phyloP scores from a whole-genome alignment of 164 flowering plant species.

The Dillenia suffruticosa region DNA sequence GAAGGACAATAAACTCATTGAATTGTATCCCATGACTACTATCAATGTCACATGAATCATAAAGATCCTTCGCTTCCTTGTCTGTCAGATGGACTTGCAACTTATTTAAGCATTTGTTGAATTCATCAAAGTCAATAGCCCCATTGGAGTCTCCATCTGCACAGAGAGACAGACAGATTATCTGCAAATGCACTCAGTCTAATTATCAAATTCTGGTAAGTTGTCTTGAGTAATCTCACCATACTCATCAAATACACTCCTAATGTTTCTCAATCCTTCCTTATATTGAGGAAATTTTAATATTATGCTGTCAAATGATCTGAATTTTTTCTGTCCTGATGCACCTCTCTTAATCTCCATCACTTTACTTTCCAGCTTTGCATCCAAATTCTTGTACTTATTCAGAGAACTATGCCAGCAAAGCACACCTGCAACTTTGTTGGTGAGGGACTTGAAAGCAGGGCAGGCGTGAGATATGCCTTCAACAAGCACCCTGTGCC shows the following conservation, averaged over 20 bases:
- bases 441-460: slow-evolving; percentile 38
- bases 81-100: slow-evolving; percentile 44
- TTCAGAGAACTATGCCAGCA: slow-evolving; percentile 27
- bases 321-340: slow-evolving; percentile 34
- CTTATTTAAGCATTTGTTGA: slow-evolving; percentile 46
- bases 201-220: background rate
- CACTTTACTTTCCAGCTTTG: slow-evolving; percentile 56
- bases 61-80: slow-evolving; percentile 54
- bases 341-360: slow-evolving; percentile 43
- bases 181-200: background rate
- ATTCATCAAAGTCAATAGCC: slow-evolving; percentile 52
- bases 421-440: slow-evolving; percentile 36
- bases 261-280: slow-evolving; percentile 48
- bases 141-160: slow-evolving; percentile 67
- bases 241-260: slow-evolving; percentile 51
- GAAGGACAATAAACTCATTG: slow-evolving; percentile 71
- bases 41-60: slow-evolving; percentile 56
- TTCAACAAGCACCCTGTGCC: slow-evolving; percentile 11
- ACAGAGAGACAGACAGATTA: background rate
- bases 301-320: slow-evolving; percentile 56
- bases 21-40: slow-evolving; percentile 55
- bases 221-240: slow-evolving; percentile 34
- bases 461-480: slow-evolving; percentile 32
- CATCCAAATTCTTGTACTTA: slow-evolving; percentile 46
- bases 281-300: slow-evolving; percentile 63